Conservation (phyloP, 768 basidiomycete genomes). For the Rhodotorula babjevae region DNA sequence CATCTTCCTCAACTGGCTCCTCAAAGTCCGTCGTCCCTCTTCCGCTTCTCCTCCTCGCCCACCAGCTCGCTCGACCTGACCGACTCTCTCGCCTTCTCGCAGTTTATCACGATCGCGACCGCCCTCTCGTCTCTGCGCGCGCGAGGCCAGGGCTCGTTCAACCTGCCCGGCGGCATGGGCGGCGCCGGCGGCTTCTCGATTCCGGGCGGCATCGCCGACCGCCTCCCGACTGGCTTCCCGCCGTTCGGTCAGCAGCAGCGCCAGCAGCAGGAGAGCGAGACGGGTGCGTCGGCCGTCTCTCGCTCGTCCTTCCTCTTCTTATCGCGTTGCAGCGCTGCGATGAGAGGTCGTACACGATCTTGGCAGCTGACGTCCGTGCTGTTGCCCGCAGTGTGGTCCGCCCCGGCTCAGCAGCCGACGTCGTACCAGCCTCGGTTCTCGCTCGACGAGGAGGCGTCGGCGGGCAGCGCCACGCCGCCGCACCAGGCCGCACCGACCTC, state of each 20-base stretch:
- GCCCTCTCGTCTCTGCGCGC: constrained; percentile 6
- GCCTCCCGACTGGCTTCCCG: constrained; percentile 8
- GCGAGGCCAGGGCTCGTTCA: constrained; percentile 8
- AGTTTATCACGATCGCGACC: constrained; percentile 23
- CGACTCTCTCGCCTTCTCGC: neutral
- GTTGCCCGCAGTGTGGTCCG: constrained; percentile 22
- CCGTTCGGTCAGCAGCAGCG: neutral
- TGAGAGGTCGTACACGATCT: too few relatives aligned
- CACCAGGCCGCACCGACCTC: neutral
- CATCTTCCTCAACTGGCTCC: constrained; percentile 26
- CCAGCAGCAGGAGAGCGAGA: constrained; percentile 8
- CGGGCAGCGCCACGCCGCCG: neutral
- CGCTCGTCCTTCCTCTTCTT: too few relatives aligned
- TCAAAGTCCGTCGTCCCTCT: constrained; percentile 16
- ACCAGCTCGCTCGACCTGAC: neutral
- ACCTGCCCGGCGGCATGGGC: neutral
- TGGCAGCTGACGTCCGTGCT: too few relatives aligned
- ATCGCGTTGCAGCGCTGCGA: too few relatives aligned
- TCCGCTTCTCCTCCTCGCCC: too few relatives aligned
- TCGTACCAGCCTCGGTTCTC: constrained; percentile 29
- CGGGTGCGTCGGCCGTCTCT: constrained; percentile 3
- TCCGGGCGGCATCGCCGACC: constrained; percentile 1
- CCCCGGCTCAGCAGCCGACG: neutral
- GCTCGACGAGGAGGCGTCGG: constrained; percentile 17
- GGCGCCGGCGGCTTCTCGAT: constrained; percentile 3